phyloP scores from a whole-genome alignment of 1,284 basidiomycete genomes.

The Tilletia setariae region DNA sequence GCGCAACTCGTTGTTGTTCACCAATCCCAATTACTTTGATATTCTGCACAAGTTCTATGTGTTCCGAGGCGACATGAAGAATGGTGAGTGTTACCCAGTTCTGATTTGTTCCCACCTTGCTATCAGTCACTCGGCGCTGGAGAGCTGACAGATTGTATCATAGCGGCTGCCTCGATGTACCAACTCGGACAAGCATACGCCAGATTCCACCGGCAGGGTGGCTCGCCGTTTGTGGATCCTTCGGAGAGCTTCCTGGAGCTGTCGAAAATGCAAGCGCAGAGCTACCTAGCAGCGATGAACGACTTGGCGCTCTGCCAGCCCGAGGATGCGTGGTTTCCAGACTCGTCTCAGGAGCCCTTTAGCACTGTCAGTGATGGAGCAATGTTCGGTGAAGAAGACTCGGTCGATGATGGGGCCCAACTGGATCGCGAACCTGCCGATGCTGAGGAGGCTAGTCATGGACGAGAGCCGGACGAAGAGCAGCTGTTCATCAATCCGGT shows the following conservation, averaged over 20 bases:
- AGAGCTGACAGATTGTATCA: slow-evolving; percentile 5
- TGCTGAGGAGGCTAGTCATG: neutral
- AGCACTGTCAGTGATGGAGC: neutral
- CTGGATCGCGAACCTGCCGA: neutral
- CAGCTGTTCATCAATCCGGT: no score
- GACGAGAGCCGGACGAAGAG: no score
- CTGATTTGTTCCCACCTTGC: no score
- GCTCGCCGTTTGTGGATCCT: neutral
- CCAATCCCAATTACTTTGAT: slow-evolving; percentile 79
- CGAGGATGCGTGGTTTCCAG: slow-evolving; percentile 77
- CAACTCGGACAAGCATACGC: slow-evolving; percentile 78
- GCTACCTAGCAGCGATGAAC: slow-evolving; percentile 81
- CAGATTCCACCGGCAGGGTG: slow-evolving; percentile 38
- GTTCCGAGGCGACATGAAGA: slow-evolving; percentile 51
- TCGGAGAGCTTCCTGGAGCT: slow-evolving; percentile 56
- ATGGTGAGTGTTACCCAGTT: slow-evolving; percentile 26
- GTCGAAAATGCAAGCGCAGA: slow-evolving; percentile 71
- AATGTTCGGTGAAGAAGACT: no score
- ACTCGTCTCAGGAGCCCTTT: slow-evolving; percentile 12
- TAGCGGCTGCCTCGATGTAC: slow-evolving; percentile 89
- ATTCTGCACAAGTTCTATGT: slow-evolving; percentile 81
- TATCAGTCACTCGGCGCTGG: no score
- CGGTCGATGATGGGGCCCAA: no score
- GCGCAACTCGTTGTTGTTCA: slow-evolving; percentile 83
- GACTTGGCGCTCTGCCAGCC: slow-evolving; percentile 76